Evolutionary conservation across 441 rosid genomes (phyloP), one percentile per base, ranked within the genome.

Genomic region (Aleurites moluccanus): DNA sequence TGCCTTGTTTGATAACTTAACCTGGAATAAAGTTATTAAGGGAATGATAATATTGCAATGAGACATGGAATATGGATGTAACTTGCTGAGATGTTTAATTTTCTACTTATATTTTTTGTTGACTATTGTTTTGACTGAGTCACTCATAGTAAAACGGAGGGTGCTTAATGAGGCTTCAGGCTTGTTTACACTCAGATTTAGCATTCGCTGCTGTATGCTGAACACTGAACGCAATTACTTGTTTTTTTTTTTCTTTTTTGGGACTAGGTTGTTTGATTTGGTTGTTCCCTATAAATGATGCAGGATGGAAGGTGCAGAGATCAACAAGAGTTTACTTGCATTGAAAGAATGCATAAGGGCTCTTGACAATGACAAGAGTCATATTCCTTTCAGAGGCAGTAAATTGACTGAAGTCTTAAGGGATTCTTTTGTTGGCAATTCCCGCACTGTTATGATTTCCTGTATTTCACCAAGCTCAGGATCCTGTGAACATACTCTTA

Each of bases 241-340:
- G 5, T 4, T 11, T 44, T 4, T 10, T 47, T 23, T 35, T 20
- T 40, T 40, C 2, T 10, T 9, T n/a, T 11, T 20, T 55, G 47
- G 28, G 55, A 64, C 44, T 47, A 62, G 25, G n/a, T 45, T 13
- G 40, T 50, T 81, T 75, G 65, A 71, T 72, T 68, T 70, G 64
- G 35, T 18, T 61, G 13, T 73, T 77, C 67, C 70, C 25, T 44
- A 53, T 66, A 44, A 70, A 38, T 65, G 73, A 65, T 78, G 81
- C 90, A 96, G 99, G 89, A 92, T 96, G 88, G 99, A 96, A 88
- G 98, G 98, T 64, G 99, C 99, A 30, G 99, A 93, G 85, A 96
- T 96, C 83, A 96, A 96, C 78, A 96, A 93, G 90, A 93, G 98
- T 83, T 88, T 96, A 76, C 96, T 96, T 84, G 99, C 99, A 45